These are phyloP conservation scores for Geosmithia flava DNA, from an alignment of 2,329 filamentous ascomycete genomes.

Conservation along the genomic window DNA sequence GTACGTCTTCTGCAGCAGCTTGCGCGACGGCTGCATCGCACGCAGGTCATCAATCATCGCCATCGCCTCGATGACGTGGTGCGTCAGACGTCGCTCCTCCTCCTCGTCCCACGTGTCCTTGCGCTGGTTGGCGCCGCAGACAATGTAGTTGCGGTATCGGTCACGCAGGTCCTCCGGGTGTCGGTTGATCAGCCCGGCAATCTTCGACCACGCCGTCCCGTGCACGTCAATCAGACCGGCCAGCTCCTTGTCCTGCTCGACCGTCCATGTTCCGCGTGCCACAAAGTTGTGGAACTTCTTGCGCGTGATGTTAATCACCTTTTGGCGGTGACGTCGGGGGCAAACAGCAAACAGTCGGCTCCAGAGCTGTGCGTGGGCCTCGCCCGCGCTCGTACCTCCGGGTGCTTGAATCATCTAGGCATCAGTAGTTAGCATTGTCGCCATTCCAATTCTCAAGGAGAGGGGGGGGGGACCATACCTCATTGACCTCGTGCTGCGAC, in stretches of 20 bases:
- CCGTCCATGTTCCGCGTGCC: constrained; percentile 33
- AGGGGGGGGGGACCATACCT: constrained; percentile 13
- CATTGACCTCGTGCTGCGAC: constrained; percentile 33
- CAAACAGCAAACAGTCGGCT: constrained; percentile 30
- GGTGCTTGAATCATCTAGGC: constrained; percentile 21
- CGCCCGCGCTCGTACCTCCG: constrained; percentile 20
- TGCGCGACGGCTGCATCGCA: constrained; percentile 15
- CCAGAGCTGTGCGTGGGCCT: constrained; percentile 34
- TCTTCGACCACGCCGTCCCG: constrained; percentile 45
- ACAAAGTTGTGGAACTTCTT: constrained; percentile 55
- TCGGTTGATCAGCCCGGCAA: constrained; percentile 51
- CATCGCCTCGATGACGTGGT: constrained; percentile 40
- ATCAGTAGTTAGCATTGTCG: constrained; percentile 3
- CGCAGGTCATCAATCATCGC: constrained; percentile 28
- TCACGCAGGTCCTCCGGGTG: constrained; percentile 55
- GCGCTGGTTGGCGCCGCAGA: constrained; percentile 39
- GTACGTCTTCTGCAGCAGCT: constrained; percentile 25
- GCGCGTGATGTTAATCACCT: constrained; percentile 43
- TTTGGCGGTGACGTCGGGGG: constrained; percentile 36
- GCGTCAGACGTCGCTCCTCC: constrained; percentile 43
- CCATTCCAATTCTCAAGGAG: background rate
- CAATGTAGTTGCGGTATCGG: constrained; percentile 56
- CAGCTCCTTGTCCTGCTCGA: constrained; percentile 22
- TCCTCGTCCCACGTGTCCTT: constrained; percentile 45
- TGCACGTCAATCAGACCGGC: constrained; percentile 19